Evolutionary conservation across 108 stramenopile species (phyloP).

Genomic region (Stephanodiscus triporus): DNA sequence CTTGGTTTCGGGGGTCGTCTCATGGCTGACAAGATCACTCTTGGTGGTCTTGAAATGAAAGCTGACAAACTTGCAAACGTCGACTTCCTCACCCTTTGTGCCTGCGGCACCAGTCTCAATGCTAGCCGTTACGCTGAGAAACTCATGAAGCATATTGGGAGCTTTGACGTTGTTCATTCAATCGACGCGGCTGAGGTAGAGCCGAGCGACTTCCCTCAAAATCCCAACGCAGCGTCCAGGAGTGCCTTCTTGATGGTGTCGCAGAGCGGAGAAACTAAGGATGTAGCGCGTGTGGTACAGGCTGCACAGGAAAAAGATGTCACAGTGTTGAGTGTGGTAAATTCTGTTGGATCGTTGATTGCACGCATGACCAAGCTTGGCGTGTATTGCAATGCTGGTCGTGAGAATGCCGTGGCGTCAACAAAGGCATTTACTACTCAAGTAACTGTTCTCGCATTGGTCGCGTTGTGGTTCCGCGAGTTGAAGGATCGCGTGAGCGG

Average conservation of each 20-base stretch:
- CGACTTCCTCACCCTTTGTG: constrained; percentile 85
- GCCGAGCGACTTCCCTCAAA: constrained; percentile 77
- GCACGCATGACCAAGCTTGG: constrained; percentile 96
- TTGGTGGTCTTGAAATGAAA: constrained; percentile 87
- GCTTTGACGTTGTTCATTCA: constrained; percentile 86
- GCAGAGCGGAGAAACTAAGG: constrained; percentile 97
- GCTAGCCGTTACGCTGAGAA: constrained; percentile 94
- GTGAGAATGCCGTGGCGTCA: constrained; percentile 98
- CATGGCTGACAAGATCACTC: constrained; percentile 62
- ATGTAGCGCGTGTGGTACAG: constrained; percentile 90
- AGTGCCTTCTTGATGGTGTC: constrained; percentile 91
- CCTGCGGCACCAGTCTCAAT: constrained; percentile 94
- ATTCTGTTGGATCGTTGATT: constrained; percentile 96
- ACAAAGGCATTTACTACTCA: constrained; percentile 99
- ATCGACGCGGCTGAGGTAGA: constrained; percentile 93
- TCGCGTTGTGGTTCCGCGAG: constrained; percentile 96
- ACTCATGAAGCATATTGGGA: constrained; percentile 93
- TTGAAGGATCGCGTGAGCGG: constrained; percentile 70
- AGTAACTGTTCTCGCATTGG: constrained; percentile 94
- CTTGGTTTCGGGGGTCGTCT: constrained; percentile 88
- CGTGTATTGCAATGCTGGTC: constrained; percentile 98
- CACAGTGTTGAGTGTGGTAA: constrained; percentile 92
- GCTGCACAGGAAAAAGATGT: constrained; percentile 84
- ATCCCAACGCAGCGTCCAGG: constrained; percentile 30
- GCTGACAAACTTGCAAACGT: constrained; percentile 63